These are phyloP conservation scores for Phyllosticta ampelicida DNA, from an alignment of 2,329 filamentous ascomycete species.

Conservation along the genomic window DNA sequence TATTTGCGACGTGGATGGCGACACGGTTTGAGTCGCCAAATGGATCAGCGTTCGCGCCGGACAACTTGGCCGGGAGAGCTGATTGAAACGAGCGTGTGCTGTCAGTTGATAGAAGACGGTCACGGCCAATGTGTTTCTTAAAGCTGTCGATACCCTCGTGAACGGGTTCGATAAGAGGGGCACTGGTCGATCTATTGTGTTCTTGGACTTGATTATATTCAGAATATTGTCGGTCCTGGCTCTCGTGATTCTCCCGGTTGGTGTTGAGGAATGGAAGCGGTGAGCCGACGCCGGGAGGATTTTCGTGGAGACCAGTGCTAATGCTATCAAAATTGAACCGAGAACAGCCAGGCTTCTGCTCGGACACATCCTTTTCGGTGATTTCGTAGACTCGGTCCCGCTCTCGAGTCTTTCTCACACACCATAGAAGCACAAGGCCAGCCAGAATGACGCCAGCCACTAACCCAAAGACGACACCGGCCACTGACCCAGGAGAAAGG, in stretches of 20 bases:
- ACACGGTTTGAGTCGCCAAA: slow-evolving; percentile 2
- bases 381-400: neutral
- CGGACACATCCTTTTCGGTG: neutral
- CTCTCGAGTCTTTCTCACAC: neutral
- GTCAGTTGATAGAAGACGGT: slow-evolving; percentile 1
- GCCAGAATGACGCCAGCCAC: neutral
- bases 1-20: slow-evolving; percentile 1
- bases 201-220: neutral
- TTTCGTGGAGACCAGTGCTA: neutral
- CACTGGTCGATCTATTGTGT: slow-evolving; percentile 3
- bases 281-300: neutral
- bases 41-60: neutral
- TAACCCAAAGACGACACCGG: neutral
- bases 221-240: neutral
- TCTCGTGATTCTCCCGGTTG: neutral
- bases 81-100: slow-evolving; percentile 5
- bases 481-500: neutral
- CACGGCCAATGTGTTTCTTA: neutral
- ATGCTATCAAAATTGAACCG: neutral
- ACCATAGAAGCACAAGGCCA: neutral
- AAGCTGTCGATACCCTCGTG: slow-evolving; percentile 1
- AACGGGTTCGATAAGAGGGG: neutral
- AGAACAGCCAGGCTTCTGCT: neutral
- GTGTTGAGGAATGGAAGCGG: neutral
- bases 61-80: neutral